Evolutionary conservation across 352 stramenopile genomes (phyloP).

Genomic region (Pythium phragmitis): DNA sequence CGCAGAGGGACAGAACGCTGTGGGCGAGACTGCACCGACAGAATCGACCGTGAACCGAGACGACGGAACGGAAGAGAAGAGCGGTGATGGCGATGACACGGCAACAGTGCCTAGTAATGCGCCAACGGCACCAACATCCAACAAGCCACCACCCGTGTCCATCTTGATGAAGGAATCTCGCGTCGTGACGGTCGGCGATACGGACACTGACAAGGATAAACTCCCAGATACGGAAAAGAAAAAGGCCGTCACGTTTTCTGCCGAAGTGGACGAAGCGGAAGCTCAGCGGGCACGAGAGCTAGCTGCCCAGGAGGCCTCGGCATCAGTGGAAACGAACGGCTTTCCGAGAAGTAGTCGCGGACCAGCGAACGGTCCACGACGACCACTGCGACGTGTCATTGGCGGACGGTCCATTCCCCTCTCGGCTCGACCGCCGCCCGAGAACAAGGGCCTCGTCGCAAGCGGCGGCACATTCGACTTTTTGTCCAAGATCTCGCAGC

Average conservation of each 20-base stretch:
- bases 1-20: neutral
- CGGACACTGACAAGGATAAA: slow-evolving; percentile 16
- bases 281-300: slow-evolving; percentile 5
- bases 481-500: slow-evolving; percentile 71
- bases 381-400: slow-evolving; percentile 25
- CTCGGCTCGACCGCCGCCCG: slow-evolving; percentile 21
- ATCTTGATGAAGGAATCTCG: slow-evolving; percentile 28
- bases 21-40: neutral
- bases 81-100: neutral
- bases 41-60: neutral
- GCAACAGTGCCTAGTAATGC: neutral
- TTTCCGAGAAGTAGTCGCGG: neutral
- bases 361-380: slow-evolving; percentile 31
- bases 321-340: slow-evolving; percentile 1
- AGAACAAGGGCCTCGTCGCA: slow-evolving; percentile 66
- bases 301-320: neutral
- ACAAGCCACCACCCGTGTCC: slow-evolving; percentile 15
- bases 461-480: slow-evolving; percentile 85
- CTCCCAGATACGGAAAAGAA: slow-evolving; percentile 22
- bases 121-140: neutral
- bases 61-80: slow-evolving; percentile 6
- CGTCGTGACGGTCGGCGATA: slow-evolving; percentile 17
- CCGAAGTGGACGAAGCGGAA: slow-evolving; percentile 26
- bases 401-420: slow-evolving; percentile 29
- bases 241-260: slow-evolving; percentile 67